These are phyloP conservation scores for Rosa persica DNA, from an alignment of 306 rosid species.

Conservation along the genomic window DNA sequence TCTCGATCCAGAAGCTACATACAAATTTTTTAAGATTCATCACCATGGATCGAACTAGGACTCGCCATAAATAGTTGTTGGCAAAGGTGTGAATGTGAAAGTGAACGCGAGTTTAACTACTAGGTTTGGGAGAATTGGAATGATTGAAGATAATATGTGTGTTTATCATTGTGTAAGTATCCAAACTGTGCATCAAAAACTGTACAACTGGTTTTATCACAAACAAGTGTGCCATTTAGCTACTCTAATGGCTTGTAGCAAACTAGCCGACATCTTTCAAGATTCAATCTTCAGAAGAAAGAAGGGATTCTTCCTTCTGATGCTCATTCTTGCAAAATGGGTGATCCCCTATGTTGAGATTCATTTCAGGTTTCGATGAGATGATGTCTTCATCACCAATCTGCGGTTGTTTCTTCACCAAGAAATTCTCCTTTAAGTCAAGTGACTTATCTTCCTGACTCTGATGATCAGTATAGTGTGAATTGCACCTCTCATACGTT, in stretches of 20 bases:
- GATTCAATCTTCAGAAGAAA: conserved; percentile 27
- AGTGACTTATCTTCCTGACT: conserved; percentile 4
- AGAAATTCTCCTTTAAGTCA: not conserved
- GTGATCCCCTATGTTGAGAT: conserved; percentile 28
- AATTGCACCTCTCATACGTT: conserved; percentile 39
- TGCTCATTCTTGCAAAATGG: conserved; percentile 45
- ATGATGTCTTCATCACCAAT: not conserved
- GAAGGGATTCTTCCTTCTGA: conserved; percentile 36
- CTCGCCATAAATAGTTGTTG: too few relatives aligned
- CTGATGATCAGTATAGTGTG: conserved; percentile 32
- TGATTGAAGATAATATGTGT: not conserved
- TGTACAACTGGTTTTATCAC: not conserved
- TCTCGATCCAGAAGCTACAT: too few relatives aligned
- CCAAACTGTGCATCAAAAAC: not conserved
- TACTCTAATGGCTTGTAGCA: not conserved
- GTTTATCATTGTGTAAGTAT: not conserved
- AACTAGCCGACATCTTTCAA: not conserved
- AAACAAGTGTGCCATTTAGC: conserved; percentile 2
- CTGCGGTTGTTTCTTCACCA: conserved; percentile 10
- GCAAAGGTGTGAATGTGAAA: too few relatives aligned
- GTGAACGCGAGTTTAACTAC: too few relatives aligned
- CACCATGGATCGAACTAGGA: too few relatives aligned
- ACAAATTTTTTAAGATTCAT: too few relatives aligned
- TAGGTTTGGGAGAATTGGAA: not conserved
- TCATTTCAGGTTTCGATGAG: conserved; percentile 12